Evolutionary conservation across 768 basidiomycete genomes (phyloP).

Genomic region (Mrakia blollopis): DNA sequence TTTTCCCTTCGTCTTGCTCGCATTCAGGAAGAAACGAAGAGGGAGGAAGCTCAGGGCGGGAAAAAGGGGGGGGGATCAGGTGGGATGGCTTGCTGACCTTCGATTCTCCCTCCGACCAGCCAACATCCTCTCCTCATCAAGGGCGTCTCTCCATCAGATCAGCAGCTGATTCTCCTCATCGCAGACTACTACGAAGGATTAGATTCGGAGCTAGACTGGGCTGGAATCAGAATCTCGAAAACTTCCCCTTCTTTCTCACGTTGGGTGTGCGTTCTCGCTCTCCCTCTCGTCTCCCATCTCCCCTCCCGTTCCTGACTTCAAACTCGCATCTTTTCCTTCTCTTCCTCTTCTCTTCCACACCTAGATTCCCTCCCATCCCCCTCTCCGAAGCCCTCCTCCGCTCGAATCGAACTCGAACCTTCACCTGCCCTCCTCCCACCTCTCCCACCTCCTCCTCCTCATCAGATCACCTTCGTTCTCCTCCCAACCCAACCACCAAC

Average conservation of each 20-base stretch:
- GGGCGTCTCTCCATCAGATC: not conserved
- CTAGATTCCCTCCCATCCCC: not conserved
- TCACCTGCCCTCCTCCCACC: not conserved
- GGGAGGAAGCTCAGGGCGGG: not conserved
- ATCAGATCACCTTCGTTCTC: not conserved
- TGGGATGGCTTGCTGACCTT: not conserved
- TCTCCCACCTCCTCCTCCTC: not conserved
- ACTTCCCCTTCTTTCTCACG: not conserved
- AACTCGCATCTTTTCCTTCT: not conserved
- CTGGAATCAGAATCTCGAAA: not conserved
- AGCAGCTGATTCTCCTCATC: not conserved
- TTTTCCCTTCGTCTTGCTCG: not conserved
- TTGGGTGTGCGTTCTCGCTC: not conserved
- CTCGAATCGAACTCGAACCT: not conserved
- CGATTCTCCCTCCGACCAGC: not conserved
- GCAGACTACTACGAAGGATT: slow-evolving; percentile 8
- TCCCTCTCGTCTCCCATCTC: not conserved
- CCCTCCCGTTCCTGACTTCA: not conserved
- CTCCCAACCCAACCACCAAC: not conserved
- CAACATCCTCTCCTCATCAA: not conserved
- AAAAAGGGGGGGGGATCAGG: not conserved
- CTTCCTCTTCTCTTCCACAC: not conserved
- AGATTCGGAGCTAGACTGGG: not conserved
- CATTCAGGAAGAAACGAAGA: not conserved
- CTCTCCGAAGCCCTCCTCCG: slow-evolving; percentile 2